Evolutionary conservation across 2,329 filamentous ascomycete species (phyloP).

Genomic region (Didymellaceae sp.): DNA sequence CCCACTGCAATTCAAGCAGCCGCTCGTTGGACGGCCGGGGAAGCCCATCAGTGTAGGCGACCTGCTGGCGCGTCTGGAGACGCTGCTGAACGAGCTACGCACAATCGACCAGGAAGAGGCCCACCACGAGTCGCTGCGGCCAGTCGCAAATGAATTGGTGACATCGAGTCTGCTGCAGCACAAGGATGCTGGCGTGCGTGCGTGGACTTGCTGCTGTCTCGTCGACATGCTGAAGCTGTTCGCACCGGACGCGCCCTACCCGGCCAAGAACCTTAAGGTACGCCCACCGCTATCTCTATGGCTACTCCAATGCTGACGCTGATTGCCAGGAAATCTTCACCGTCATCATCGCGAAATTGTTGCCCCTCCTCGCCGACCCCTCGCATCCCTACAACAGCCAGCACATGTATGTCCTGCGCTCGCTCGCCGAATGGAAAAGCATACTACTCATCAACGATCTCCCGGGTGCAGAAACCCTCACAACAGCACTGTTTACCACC

Average conservation of each 20-base stretch:
- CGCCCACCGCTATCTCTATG: not conserved
- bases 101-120: slow-evolving; percentile 87
- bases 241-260: slow-evolving; percentile 94
- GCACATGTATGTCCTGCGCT: slow-evolving; percentile 88
- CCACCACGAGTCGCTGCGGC: slow-evolving; percentile 80
- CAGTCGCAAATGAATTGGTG: slow-evolving; percentile 84
- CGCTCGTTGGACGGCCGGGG: slow-evolving; percentile 89
- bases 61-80: slow-evolving; percentile 79
- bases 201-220: slow-evolving; percentile 85
- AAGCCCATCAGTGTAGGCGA: slow-evolving; percentile 85
- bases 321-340: slow-evolving; percentile 84
- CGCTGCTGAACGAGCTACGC: slow-evolving; percentile 80
- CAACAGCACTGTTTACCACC: slow-evolving; percentile 75
- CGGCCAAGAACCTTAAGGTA: slow-evolving; percentile 87
- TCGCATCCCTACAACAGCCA: slow-evolving; percentile 90
- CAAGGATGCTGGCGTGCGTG: slow-evolving; percentile 91
- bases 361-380: slow-evolving; percentile 85
- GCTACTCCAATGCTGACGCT: slow-evolving; percentile 13
- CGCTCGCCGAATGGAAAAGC: slow-evolving; percentile 91
- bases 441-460: slow-evolving; percentile 90
- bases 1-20: slow-evolving; percentile 78
- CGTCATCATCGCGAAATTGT: slow-evolving; percentile 80
- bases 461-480: slow-evolving; percentile 78
- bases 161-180: slow-evolving; percentile 83
- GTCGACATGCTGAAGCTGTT: slow-evolving; percentile 93